Evolutionary conservation across 345 rosid genomes (phyloP), one percentile per base, ranked within the genome.

Genomic region (Salix suchowensis): DNA sequence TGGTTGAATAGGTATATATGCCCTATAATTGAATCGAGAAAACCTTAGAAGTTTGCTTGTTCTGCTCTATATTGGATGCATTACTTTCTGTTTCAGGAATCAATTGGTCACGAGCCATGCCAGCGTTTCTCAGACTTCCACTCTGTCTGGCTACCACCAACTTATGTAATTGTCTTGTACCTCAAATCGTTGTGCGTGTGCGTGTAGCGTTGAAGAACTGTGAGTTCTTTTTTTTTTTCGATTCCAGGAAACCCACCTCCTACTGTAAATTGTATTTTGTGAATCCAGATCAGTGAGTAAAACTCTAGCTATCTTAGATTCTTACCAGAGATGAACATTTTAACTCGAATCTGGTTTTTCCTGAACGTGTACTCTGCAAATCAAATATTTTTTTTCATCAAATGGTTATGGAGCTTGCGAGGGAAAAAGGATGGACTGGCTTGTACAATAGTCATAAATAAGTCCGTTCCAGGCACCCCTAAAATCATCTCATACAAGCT

Each of bases 381-480:
- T 75, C 97, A 94, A 83, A 83, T 93, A 67, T 55, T 93, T 54
- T 24, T 24, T 93, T 32, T 32, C 34, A 32, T 32, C 97, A 0
- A 89, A 80, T 75, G 99, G 93, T 82, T 90, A 91, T 86, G 97
- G 97, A 78, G 92, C 89, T 86, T 93, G 98, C 87, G 82, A 88
- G 78, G 91, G 92, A 3, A 89, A 89, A 83, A 82, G 77, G 98
- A 89, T 82, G 98, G 99, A 62, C 81, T 85, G 77, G 74, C 87
- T 77, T 96, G 99, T 84, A 86, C 91, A 48, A 61, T 78, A 42
- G 87, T 87, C 77, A 85, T 96, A 76, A 93, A 93, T 86, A 91
- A 88, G 98, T 93, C 86, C 19, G 90, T 73, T 80, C 39, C 60
- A 4, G 36, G 64, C 18, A 68, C 42, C 77, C 77, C 42, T 68